Evolutionary conservation across 1,139 yeast species (phyloP), one percentile per base, ranked within the genome.

Genomic region (Schizosaccharomyces versatilis): DNA sequence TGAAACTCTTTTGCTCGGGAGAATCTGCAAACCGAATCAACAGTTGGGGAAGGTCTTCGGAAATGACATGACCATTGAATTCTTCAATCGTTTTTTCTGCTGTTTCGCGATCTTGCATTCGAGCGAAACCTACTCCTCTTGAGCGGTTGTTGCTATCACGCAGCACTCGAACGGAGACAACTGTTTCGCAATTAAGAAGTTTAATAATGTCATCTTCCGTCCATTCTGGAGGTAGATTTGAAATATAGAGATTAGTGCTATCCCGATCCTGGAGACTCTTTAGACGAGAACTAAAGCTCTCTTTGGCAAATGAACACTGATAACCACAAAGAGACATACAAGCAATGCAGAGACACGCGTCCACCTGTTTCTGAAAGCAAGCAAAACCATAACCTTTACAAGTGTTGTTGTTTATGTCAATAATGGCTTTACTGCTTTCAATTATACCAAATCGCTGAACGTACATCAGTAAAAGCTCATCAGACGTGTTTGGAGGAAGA

Each of bases 311-410:
- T 10, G 62, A 60, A 12, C 61, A 59, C 42, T 61, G 63, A 47
- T 61, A 61, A 38, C 63, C 63, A 47, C 56, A 59, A 10, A 59
- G 59, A 14, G 61, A 60, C 41, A 61, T 53, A 1, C 61, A 62
- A 36, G 60, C 54, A 24, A 61, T 61, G 53, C 63, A 61, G 17
- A 56, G 54, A 8, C 48, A 47, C 8, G 62, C 62, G 32, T 59
- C 61, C 19, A 51, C 54, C 52, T 59, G 61, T n/a, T 57, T 51
- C 17, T 49, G 55, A 52, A 59, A 60, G 54, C 59, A 59, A 3
- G 63, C 63, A 58, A 61, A 61, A 10, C 63, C 63, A 51, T 59
- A 60, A 5, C 63, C 63, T 54, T 61, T 61, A 53, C 63, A 61
- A 14, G 57, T 40, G 7, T 61, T 61, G 9, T 59, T 60, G 24